phyloP scores from a whole-genome alignment of 805 yeast genomes.

The Lachancea quebecensis region DNA sequence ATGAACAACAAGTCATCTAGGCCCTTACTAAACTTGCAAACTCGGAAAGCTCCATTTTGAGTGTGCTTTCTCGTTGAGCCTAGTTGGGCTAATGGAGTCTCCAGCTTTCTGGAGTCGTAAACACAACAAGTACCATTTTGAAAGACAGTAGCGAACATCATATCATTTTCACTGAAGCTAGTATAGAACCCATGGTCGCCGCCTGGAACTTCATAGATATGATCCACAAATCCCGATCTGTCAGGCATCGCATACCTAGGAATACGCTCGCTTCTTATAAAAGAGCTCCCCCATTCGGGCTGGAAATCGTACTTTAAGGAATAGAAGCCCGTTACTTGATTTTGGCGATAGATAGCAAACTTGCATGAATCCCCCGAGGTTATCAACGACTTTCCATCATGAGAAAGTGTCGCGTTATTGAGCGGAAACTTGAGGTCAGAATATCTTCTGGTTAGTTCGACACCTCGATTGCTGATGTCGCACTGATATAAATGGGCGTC shows the following conservation, averaged over 20 bases:
- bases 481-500: constrained; percentile 65
- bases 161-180: constrained; percentile 68
- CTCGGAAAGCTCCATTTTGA: constrained; percentile 60
- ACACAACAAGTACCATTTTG: constrained; percentile 78
- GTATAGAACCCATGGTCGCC: constrained; percentile 83
- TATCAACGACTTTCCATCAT: constrained; percentile 49
- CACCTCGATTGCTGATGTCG: constrained; percentile 45
- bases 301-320: constrained; percentile 24
- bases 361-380: constrained; percentile 75
- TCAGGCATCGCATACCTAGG: constrained; percentile 29
- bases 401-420: constrained; percentile 66
- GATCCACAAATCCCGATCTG: constrained; percentile 24
- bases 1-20: constrained; percentile 70
- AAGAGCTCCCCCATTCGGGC: constrained; percentile 29
- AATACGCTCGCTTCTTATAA: constrained; percentile 17
- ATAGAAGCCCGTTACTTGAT: constrained; percentile 27
- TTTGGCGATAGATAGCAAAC: constrained; percentile 45
- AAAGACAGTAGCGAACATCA: constrained; percentile 68
- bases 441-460: constrained; percentile 36
- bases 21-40: constrained; percentile 54
- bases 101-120: constrained; percentile 65
- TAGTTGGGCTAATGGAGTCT: constrained; percentile 46
- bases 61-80: constrained; percentile 50
- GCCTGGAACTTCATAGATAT: constrained; percentile 42
- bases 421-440: constrained; percentile 57